Conservation (phyloP, 2,329 filamentous ascomycete species). For the Elsinoe australis region DNA sequence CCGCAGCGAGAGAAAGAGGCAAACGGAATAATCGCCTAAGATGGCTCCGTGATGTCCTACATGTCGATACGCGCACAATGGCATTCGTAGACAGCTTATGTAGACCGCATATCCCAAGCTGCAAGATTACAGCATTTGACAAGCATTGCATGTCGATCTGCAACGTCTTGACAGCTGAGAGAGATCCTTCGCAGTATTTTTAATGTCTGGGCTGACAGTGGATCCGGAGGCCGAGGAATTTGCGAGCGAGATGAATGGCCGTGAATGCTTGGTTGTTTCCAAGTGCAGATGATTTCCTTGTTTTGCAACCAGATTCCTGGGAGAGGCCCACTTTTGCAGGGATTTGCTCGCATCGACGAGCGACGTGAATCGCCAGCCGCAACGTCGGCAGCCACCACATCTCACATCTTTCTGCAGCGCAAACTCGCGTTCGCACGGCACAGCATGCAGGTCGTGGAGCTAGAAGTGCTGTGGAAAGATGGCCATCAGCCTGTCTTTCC, state of each 20-base stretch:
- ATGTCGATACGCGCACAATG: background rate
- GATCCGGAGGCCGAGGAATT: background rate
- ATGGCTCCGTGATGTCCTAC: background rate
- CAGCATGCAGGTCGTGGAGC: too few relatives aligned
- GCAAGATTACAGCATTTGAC: constrained; percentile 12
- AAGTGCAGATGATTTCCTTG: constrained; percentile 13
- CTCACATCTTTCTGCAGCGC: background rate
- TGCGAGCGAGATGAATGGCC: background rate
- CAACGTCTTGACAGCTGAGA: constrained; percentile 1
- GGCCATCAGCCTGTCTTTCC: too few relatives aligned
- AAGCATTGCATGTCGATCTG: constrained; percentile 4
- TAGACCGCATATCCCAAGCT: constrained; percentile 6
- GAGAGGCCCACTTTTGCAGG: constrained; percentile 8
- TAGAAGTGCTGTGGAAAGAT: background rate
- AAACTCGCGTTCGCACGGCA: background rate
- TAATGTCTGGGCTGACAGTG: constrained; percentile 6
- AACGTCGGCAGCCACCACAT: background rate
- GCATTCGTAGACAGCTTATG: constrained; percentile 15
- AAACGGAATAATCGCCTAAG: constrained; percentile 42
- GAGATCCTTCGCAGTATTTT: too few relatives aligned
- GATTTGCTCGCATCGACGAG: background rate
- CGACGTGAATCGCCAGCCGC: background rate
- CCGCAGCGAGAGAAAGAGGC: constrained; percentile 43
- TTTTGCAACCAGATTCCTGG: constrained; percentile 10
- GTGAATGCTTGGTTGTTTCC: constrained; percentile 3